Percentiles rank a stretch among this genome's conserved stretches.
These are phyloP conservation scores for Xylariaceae sp. DNA, from an alignment of 2,329 filamentous ascomycete species.

Conservation along the genomic window DNA sequence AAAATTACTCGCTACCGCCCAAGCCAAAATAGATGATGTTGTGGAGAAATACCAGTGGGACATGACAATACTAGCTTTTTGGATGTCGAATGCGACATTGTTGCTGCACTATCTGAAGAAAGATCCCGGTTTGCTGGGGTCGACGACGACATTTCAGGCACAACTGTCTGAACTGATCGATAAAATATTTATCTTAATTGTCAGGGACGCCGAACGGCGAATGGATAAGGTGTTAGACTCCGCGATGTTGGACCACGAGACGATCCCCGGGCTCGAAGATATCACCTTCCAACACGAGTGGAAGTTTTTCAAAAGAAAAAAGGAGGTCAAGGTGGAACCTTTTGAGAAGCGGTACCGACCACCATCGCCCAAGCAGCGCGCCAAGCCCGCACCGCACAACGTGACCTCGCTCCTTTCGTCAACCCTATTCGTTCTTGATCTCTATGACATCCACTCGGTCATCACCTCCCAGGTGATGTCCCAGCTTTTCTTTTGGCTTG, in stretches of 20 bases:
- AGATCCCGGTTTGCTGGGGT: conserved; percentile 71
- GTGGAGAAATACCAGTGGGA: conserved; percentile 98
- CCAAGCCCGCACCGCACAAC: conserved; percentile 87
- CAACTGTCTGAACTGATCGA: conserved; percentile 93
- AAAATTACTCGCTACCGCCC: conserved; percentile 74
- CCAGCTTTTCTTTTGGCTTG: conserved; percentile 93
- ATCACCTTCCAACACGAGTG: conserved; percentile 97
- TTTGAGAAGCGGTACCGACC: conserved; percentile 86
- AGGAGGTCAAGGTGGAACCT: conserved; percentile 83
- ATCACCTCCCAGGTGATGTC: conserved; percentile 88
- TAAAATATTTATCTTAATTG: conserved; percentile 97
- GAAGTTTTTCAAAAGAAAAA: conserved; percentile 92
- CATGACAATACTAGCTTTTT: conserved; percentile 98
- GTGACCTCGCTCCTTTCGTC: conserved; percentile 94
- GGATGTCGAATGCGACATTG: conserved; percentile 95
- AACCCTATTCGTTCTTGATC: conserved; percentile 90
- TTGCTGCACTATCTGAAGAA: conserved; percentile 97
- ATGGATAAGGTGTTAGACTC: conserved; percentile 93
- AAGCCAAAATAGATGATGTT: conserved; percentile 94
- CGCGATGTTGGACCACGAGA: conserved; percentile 96
- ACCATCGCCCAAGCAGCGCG: conserved; percentile 86
- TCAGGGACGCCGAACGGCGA: conserved; percentile 87
- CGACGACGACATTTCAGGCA: conserved; percentile 83
- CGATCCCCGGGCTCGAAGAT: conserved; percentile 94
- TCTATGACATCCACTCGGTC: conserved; percentile 98